These are phyloP conservation scores for Trapa incisa DNA, from an alignment of 345 rosid species.

Conservation along the genomic window DNA sequence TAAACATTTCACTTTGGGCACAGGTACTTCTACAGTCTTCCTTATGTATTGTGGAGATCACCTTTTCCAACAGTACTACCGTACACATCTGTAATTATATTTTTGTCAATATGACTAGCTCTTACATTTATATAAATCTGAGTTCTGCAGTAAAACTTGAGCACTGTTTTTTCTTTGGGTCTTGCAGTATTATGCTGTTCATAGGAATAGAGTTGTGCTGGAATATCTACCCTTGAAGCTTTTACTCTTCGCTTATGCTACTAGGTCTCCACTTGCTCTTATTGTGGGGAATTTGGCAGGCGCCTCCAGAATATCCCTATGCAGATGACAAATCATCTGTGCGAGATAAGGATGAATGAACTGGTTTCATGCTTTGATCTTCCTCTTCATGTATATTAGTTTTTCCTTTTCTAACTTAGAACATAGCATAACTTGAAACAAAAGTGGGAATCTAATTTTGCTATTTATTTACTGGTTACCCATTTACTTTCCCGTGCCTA, in stretches of 20 bases:
- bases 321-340: constrained; percentile 5
- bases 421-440: background rate
- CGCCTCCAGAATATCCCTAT: constrained; percentile 45
- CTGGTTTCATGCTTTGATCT: background rate
- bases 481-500: background rate
- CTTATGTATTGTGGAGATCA: constrained; percentile 72
- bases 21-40: constrained; percentile 88
- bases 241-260: constrained; percentile 55
- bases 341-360: constrained; percentile 19
- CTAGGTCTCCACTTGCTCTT: constrained; percentile 44
- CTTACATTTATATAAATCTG: background rate
- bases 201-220: constrained; percentile 72
- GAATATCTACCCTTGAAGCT: constrained; percentile 77
- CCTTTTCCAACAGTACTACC: constrained; percentile 54
- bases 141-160: background rate
- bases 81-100: constrained; percentile 18
- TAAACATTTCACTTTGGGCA: constrained; percentile 5
- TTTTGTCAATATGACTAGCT: background rate
- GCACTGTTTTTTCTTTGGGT: background rate
- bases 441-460: background rate
- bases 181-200: constrained; percentile 49
- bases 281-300: constrained; percentile 63
- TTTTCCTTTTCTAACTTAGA: background rate
- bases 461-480: background rate
- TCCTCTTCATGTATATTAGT: background rate